Base-by-base conservation (phyloP, 208 protist species). In the Leishmania lainsoni region DNA sequence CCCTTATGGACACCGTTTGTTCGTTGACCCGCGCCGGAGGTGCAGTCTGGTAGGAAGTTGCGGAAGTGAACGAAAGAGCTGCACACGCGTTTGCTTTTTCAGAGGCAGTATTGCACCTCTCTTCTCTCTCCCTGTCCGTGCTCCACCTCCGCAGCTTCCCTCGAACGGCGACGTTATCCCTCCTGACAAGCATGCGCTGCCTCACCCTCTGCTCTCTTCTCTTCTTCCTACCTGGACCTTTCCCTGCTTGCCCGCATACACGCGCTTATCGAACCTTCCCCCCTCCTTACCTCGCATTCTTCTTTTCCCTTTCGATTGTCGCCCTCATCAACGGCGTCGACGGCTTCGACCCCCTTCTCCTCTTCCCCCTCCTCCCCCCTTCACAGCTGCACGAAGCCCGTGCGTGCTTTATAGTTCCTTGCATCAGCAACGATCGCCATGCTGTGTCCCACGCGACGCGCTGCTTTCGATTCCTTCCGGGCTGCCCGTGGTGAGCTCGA, bases 391-490 rank as follows among this genome's bases (percentile, higher is more conserved):
- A 52, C 10, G 20, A 52, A 29, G 10, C 42, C 29, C 39, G 0
- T 1, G n/a, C 66, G 8, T 29, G 5, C 35, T 48, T 26, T 49
- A 9, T 32, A 63, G 48, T 42, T 3, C 6, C 32, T 20, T 48
- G 51, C 65, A 35, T 20, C 48, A 48, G 22, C 65, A 69, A 6
- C 26, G 20, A 51, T 49, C 49, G 12, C 48, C 20, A 70, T 48
- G 35, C 69, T 87, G 80, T 81, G 56, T n/a, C 65, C 70, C 45
- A 81, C 85, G 35, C 74, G 68, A 66, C 14, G 73, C 35, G 17
- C 79, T 51, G 52, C 79, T 14, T 93, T 86, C 68, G 91, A 94
- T 58, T 93, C 89, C n/a, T 94, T 92, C 72, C 83, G 82, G 49
- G 84, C 91, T 2, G 84, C 86, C 20, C 84, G 87, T 8, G 82